Base-by-base conservation (phyloP, 805 yeast genomes). In the Kuraishia cidri region DNA sequence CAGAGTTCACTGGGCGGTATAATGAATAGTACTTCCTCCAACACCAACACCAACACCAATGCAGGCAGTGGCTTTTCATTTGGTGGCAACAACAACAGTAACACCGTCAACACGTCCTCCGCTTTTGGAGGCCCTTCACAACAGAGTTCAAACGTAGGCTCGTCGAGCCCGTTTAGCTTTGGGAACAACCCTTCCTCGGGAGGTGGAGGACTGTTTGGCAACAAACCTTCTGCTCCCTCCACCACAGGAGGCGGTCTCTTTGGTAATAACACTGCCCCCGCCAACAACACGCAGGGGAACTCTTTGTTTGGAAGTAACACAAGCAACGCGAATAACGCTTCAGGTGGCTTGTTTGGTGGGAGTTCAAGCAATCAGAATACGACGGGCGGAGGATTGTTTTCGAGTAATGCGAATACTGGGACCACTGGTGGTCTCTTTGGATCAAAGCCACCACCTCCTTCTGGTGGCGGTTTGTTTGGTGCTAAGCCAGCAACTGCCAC, bases 381-480 rank as follows among this genome's bases (percentile, higher is more conserved):
- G n/a, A n/a, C n/a, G n/a, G n/a, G n/a, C n/a, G n/a, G n/a, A n/a
- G n/a, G n/a, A n/a, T n/a, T n/a, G n/a, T n/a, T n/a, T n/a, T n/a
- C n/a, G n/a, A n/a, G n/a, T n/a, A n/a, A n/a, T n/a, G n/a, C n/a
- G n/a, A n/a, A n/a, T n/a, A n/a, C n/a, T n/a, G n/a, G n/a, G n/a
- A n/a, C n/a, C n/a, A n/a, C n/a, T n/a, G n/a, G 38, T n/a, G 35
- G 35, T 11, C 32, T 49, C 9, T 49, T 50, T n/a, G n/a, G n/a
- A n/a, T n/a, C n/a, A n/a, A n/a, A n/a, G n/a, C n/a, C n/a, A n/a
- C n/a, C n/a, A n/a, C 24, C 25, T 18, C 18, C 26, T 6, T n/a
- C 24, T 6, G 27, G 44, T 10, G 48, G 48, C n/a, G 46, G 50
- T 10, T 38, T 51, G 24, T 51, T 52, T 39, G 58, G 60, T 6